Evolutionary conservation across 805 yeast species (phyloP).

Genomic region (Wickerhamiella musiphila): DNA sequence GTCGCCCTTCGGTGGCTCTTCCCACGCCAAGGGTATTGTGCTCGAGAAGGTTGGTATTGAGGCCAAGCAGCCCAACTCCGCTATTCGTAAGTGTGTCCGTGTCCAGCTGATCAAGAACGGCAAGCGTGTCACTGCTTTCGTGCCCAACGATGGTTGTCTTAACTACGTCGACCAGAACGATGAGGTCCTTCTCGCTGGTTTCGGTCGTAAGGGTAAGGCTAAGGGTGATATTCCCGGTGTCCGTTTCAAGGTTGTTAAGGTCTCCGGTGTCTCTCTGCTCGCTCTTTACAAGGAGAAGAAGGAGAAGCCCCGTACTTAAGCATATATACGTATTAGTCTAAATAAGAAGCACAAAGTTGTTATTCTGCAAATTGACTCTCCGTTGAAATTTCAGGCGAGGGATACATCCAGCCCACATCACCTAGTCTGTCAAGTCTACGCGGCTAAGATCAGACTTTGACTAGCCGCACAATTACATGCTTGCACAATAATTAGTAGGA

Average conservation of each 20-base stretch:
- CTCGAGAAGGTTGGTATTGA: conserved; percentile 99
- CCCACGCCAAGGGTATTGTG: conserved; percentile 99
- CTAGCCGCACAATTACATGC: background rate
- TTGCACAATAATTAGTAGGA: background rate
- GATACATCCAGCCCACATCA: too few species aligned
- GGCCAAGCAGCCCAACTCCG: conserved; percentile 99
- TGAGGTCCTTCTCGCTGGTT: conserved; percentile 98
- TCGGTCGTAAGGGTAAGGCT: conserved; percentile 99
- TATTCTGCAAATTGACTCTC: too few species aligned
- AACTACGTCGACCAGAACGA: conserved; percentile 99
- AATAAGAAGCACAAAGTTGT: too few species aligned
- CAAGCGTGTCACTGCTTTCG: conserved; percentile 99
- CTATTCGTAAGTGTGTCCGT: conserved; percentile 99
- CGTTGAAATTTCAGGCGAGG: too few species aligned
- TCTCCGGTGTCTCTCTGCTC: conserved; percentile 97
- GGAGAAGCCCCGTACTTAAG: conserved; percentile 99
- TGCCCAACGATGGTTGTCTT: conserved; percentile 99
- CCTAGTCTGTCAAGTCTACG: too few species aligned
- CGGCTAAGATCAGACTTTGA: background rate
- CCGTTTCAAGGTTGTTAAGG: conserved; percentile 99
- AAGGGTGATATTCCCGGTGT: conserved; percentile 99
- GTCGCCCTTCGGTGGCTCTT: conserved; percentile 99
- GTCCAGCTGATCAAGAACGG: conserved; percentile 99
- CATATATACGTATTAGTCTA: too few species aligned
- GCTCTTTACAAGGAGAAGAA: conserved; percentile 99